A percentile compares a stretch with the other conserved stretches of the same genome.
Conservation (phyloP, 2,329 filamentous ascomycete species). For the Nannizziopsis barbatae region DNA sequence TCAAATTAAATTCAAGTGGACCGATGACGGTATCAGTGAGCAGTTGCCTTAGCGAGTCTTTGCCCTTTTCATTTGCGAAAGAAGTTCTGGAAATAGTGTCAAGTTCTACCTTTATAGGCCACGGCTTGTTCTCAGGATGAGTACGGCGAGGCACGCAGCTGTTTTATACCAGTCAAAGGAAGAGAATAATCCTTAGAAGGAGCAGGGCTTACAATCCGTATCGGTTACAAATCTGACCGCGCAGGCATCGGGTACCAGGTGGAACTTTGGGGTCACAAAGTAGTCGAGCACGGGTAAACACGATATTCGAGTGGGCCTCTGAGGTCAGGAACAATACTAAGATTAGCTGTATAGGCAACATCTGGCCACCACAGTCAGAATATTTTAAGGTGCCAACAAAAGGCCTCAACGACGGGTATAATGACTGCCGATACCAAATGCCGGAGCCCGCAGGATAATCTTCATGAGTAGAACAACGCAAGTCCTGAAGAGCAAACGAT, state of each 20-base stretch:
- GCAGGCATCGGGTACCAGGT: slow-evolving; percentile 6
- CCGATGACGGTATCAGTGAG: slow-evolving; percentile 1
- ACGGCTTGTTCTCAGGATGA: background rate
- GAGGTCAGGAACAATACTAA: slow-evolving; percentile 2
- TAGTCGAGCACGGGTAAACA: slow-evolving; percentile 11
- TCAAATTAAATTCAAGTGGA: background rate
- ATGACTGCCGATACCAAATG: no score
- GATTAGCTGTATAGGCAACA: background rate
- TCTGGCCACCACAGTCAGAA: background rate
- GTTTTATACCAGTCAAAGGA: background rate
- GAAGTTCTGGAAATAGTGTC: background rate
- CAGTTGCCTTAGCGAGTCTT: background rate
- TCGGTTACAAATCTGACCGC: slow-evolving; percentile 11
- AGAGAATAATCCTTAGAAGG: background rate
- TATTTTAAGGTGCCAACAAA: background rate
- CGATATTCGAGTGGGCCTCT: slow-evolving; percentile 8
- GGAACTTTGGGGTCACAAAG: slow-evolving; percentile 9
- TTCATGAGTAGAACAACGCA: no score
- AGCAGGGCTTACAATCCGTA: slow-evolving; percentile 9
- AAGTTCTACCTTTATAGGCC: background rate
- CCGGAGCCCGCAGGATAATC: no score
- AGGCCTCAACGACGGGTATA: background rate
- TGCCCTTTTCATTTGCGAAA: background rate
- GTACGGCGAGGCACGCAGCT: slow-evolving; percentile 2
- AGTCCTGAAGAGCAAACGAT: no score